Conservation (phyloP, 352 stramenopile species). For the Pythium vanterpoolii region DNA sequence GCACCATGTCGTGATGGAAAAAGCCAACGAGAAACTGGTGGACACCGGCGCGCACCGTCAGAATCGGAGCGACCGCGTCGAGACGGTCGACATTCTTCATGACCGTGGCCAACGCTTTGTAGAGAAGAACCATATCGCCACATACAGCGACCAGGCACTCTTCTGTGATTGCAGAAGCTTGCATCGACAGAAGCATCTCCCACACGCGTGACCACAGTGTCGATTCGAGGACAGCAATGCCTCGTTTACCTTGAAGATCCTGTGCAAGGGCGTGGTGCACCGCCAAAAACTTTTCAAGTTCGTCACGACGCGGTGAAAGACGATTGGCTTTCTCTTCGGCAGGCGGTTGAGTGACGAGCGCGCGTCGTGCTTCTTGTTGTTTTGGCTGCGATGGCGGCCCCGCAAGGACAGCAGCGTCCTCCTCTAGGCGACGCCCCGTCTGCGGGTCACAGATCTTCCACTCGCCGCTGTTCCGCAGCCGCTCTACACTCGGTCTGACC, state of each 20-base stretch:
- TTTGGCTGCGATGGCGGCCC: background rate
- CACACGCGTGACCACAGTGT: constrained; percentile 10
- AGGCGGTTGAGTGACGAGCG: background rate
- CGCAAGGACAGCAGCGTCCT: background rate
- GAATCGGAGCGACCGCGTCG: constrained; percentile 1
- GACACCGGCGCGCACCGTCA: constrained; percentile 5
- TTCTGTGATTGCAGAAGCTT: background rate
- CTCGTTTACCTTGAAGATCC: constrained; percentile 27
- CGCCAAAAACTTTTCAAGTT: constrained; percentile 14
- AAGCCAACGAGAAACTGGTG: constrained; percentile 24
- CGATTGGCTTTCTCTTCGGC: background rate
- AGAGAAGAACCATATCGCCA: constrained; percentile 11
- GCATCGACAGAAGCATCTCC: constrained; percentile 1
- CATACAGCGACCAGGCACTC: background rate
- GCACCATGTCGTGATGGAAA: background rate
- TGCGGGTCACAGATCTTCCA: constrained; percentile 84
- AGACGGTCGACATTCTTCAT: constrained; percentile 21
- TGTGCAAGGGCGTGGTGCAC: constrained; percentile 24
- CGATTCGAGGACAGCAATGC: constrained; percentile 17
- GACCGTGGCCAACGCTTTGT: constrained; percentile 13
- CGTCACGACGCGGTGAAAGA: background rate
- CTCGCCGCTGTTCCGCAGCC: constrained; percentile 72
- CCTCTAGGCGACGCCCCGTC: constrained; percentile 44
- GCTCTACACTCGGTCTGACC: constrained; percentile 63
- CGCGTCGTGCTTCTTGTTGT: constrained; percentile 4